These are phyloP conservation scores for Coniosporium apollinis DNA, from an alignment of 495 filamentous ascomycete species.

Conservation along the genomic window DNA sequence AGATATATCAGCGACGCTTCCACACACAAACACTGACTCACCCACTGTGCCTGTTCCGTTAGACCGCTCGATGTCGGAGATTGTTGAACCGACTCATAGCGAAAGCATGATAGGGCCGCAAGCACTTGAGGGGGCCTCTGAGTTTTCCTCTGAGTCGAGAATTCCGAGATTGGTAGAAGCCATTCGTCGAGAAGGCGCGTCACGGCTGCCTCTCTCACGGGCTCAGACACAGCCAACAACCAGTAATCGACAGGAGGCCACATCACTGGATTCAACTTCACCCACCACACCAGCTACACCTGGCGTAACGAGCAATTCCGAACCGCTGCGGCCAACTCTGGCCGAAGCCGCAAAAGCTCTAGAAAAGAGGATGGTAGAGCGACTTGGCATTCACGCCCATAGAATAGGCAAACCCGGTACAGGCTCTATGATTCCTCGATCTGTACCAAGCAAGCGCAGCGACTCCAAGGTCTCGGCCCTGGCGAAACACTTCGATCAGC, in stretches of 20 bases:
- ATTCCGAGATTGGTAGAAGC: background rate
- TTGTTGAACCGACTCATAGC: slow-evolving; percentile 14
- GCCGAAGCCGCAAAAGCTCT: background rate
- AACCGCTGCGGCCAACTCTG: background rate
- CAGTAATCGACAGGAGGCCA: no score
- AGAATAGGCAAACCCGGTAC: slow-evolving; percentile 11
- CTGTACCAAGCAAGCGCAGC: slow-evolving; percentile 46
- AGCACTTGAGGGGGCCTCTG: background rate
- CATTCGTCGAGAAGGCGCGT: background rate
- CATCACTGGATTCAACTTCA: no score
- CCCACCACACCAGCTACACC: slow-evolving; percentile 19
- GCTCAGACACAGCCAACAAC: background rate
- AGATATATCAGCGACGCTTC: no score
- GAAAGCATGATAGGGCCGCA: background rate
- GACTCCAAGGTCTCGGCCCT: slow-evolving; percentile 69
- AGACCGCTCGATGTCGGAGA: slow-evolving; percentile 10
- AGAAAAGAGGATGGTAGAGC: slow-evolving; percentile 18
- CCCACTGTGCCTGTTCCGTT: no score
- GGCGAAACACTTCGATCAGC: slow-evolving; percentile 88
- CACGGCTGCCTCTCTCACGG: background rate
- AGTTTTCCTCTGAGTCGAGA: background rate
- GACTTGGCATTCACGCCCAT: slow-evolving; percentile 12
- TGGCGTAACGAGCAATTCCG: background rate
- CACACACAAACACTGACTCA: no score
- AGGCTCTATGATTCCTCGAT: slow-evolving; percentile 81